Percentiles rank a stretch among this genome's conserved stretches.
phyloP scores from a whole-genome alignment of 164 flowering plant species.

The Cinnamomum chago region DNA sequence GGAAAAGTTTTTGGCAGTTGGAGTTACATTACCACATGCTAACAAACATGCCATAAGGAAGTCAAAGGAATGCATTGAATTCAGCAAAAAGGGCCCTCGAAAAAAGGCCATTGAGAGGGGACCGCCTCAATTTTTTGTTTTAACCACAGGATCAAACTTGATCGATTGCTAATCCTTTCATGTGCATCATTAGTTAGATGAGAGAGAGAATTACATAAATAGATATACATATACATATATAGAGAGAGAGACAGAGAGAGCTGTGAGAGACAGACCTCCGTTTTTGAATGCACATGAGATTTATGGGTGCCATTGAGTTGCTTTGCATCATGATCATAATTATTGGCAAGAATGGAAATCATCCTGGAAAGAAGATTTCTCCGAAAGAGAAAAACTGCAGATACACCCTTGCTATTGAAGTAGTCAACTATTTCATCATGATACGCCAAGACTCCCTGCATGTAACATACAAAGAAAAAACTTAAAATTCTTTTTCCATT shows the following conservation, averaged over 20 bases:
- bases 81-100: too few species aligned
- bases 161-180: too few species aligned
- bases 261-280: slow-evolving; percentile 34
- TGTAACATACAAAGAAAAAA: neutral
- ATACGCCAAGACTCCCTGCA: slow-evolving; percentile 43
- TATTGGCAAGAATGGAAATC: slow-evolving; percentile 57
- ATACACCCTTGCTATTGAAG: slow-evolving; percentile 37
- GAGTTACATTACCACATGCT: too few species aligned
- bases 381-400: slow-evolving; percentile 51
- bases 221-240: neutral
- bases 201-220: neutral
- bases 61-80: too few species aligned
- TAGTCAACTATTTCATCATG: slow-evolving; percentile 31
- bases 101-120: too few species aligned
- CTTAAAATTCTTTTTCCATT: neutral
- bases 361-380: slow-evolving; percentile 47
- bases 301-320: slow-evolving; percentile 68
- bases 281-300: slow-evolving; percentile 56
- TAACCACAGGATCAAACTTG: too few species aligned
- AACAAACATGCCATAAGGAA: too few species aligned
- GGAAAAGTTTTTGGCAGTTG: too few species aligned
- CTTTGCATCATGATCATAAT: slow-evolving; percentile 49
- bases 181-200: neutral
- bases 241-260: too few species aligned
- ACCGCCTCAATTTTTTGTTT: too few species aligned